Evolutionary conservation across 441 rosid genomes (phyloP).

Genomic region (Omphalea diandra): DNA sequence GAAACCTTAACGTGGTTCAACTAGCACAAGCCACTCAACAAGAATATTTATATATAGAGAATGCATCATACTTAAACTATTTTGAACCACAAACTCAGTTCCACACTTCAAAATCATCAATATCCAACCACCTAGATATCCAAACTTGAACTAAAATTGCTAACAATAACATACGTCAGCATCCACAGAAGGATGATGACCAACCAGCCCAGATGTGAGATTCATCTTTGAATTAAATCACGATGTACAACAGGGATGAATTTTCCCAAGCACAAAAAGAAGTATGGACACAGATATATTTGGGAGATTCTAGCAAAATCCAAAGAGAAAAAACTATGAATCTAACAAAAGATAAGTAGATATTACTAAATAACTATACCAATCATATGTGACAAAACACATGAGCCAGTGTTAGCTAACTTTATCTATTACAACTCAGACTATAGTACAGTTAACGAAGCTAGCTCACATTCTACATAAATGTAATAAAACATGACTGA

Average conservation of each 20-base stretch:
- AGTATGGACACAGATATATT: neutral
- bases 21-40: neutral
- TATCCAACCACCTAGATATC: neutral
- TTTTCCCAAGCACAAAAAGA: neutral
- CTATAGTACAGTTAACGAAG: neutral
- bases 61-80: neutral
- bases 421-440: neutral
- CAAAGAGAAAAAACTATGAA: neutral
- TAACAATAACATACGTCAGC: neutral
- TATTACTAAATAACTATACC: too few relatives aligned
- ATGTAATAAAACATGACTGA: neutral
- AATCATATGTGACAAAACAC: constrained; percentile 1
- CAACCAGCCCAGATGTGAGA: neutral
- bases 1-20: neutral
- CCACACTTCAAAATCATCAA: neutral
- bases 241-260: neutral
- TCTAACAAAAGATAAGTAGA: neutral
- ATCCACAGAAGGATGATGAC: neutral
- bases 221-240: neutral
- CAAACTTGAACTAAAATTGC: neutral
- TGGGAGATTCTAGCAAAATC: neutral
- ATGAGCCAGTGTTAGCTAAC: neutral
- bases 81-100: neutral
- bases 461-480: constrained; percentile 1
- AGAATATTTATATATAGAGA: neutral